A percentile compares a stretch with the other conserved stretches of the same genome.
Conservation (phyloP, 805 yeast species). For the Teunomyces tritomae region DNA sequence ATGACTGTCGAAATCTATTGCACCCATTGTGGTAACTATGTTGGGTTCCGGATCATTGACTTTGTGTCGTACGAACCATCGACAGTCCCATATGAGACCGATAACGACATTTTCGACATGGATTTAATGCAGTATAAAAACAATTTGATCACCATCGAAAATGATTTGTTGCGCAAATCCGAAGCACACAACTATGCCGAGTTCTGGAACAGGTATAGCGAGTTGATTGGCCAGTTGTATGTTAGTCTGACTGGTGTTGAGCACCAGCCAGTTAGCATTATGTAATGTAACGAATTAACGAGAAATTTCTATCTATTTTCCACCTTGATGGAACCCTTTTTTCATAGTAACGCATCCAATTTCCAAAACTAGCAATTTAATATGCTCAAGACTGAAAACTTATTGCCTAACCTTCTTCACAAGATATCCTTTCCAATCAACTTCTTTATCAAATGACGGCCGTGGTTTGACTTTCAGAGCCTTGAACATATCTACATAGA, state of each 20-base stretch:
- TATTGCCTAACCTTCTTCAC: neutral
- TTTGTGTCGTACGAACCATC: constrained; percentile 4
- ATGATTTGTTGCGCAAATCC: constrained; percentile 2
- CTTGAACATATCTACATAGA: too few relatives aligned
- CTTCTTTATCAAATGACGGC: too few relatives aligned
- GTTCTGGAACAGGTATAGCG: neutral
- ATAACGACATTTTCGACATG: neutral
- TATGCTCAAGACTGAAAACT: neutral
- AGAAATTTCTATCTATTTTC: neutral
- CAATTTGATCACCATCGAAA: constrained; percentile 10
- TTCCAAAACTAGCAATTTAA: neutral
- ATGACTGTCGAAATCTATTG: constrained; percentile 1
- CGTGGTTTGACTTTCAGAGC: too few relatives aligned
- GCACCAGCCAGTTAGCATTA: neutral
- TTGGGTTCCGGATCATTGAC: constrained; percentile 15
- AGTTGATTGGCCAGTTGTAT: constrained; percentile 1
- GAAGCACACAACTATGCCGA: neutral
- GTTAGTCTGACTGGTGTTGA: neutral
- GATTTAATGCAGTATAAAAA: constrained; percentile 10
- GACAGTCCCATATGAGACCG: constrained; percentile 3
- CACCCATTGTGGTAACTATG: neutral
- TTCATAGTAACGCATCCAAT: neutral
- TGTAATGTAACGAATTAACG: neutral
- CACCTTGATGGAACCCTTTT: neutral
- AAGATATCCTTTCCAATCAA: neutral